phyloP scores from a whole-genome alignment of 768 basidiomycete genomes.

The Tricholoma terreum region DNA sequence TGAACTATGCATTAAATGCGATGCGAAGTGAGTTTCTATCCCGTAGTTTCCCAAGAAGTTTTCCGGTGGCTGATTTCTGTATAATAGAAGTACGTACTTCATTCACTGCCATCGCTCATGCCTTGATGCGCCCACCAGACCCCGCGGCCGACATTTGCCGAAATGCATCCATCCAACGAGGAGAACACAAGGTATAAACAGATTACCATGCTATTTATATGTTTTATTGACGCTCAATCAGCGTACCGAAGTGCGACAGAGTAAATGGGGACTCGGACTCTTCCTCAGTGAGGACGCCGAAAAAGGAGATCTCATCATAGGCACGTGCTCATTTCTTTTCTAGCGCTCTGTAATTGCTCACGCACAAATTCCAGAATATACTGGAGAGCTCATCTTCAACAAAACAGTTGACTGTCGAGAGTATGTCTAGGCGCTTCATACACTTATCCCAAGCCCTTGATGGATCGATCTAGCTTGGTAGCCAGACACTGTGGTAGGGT shows the following conservation, averaged over 20 bases:
- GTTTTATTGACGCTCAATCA: constrained; percentile 14
- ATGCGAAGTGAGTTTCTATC: constrained; percentile 38
- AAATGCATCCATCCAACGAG: constrained; percentile 50
- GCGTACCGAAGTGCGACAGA: constrained; percentile 41
- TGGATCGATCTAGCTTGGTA: constrained; percentile 32
- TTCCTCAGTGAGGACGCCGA: constrained; percentile 45
- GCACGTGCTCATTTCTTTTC: constrained; percentile 22
- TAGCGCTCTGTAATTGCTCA: not conserved
- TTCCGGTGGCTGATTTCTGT: not conserved
- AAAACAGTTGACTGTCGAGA: constrained; percentile 48
- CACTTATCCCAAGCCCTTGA: not conserved
- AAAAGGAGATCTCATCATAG: constrained; percentile 46
- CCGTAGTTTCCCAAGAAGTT: not conserved
- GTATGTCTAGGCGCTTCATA: constrained; percentile 32
- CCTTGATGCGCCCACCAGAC: constrained; percentile 17
- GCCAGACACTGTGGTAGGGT: constrained; percentile 49
- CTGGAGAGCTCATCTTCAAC: constrained; percentile 57
- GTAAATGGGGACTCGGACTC: constrained; percentile 52
- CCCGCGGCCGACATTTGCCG: constrained; percentile 33
- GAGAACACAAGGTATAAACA: constrained; percentile 37
- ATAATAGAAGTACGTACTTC: constrained; percentile 18
- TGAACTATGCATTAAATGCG: constrained; percentile 55
- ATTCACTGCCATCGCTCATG: not conserved
- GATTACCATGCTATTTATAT: constrained; percentile 1
- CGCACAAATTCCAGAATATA: constrained; percentile 48